A percentile compares a stretch with the other conserved stretches of the same genome.
Evolutionary conservation across 495 filamentous ascomycete species (phyloP).

Genomic region (Lasiosphaeria ovina): DNA sequence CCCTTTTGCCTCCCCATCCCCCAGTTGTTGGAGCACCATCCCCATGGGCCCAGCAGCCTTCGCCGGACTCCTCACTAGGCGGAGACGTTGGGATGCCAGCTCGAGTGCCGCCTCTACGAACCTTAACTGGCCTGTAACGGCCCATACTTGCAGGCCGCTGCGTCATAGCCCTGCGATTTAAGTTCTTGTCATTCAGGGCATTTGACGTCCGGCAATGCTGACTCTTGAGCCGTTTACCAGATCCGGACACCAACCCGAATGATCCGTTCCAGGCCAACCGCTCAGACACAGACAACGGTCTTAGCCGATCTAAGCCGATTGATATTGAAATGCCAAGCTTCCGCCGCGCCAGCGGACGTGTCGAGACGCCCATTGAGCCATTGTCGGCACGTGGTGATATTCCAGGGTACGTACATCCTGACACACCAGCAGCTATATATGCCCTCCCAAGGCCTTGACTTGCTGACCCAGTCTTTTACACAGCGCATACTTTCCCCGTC

Average conservation of each 20-base stretch:
- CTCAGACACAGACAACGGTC: background rate
- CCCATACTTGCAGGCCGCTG: conserved; percentile 9
- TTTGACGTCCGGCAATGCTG: background rate
- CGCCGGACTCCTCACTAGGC: too few relatives aligned
- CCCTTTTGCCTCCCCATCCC: too few relatives aligned
- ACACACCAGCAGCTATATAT: background rate
- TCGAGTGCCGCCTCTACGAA: background rate
- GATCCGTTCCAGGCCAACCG: background rate
- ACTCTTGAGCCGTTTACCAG: background rate
- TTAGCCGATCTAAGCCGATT: conserved; percentile 41
- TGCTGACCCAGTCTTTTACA: background rate
- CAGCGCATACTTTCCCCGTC: conserved; percentile 41
- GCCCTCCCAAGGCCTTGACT: background rate
- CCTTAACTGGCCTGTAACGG: background rate
- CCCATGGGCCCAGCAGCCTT: too few relatives aligned
- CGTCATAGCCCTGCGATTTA: conserved; percentile 10
- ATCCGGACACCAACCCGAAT: background rate
- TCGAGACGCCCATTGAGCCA: conserved; percentile 41
- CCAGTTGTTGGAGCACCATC: too few relatives aligned
- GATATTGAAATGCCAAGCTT: conserved; percentile 41
- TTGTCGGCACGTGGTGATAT: conserved; percentile 52
- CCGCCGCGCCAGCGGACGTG: conserved; percentile 31
- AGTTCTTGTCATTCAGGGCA: background rate
- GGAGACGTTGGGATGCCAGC: background rate
- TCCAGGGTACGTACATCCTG: conserved; percentile 40